Evolutionary conservation across 768 basidiomycete genomes (phyloP), one percentile per base, ranked within the genome.

Genomic region (Boletus vinaceobasis): DNA sequence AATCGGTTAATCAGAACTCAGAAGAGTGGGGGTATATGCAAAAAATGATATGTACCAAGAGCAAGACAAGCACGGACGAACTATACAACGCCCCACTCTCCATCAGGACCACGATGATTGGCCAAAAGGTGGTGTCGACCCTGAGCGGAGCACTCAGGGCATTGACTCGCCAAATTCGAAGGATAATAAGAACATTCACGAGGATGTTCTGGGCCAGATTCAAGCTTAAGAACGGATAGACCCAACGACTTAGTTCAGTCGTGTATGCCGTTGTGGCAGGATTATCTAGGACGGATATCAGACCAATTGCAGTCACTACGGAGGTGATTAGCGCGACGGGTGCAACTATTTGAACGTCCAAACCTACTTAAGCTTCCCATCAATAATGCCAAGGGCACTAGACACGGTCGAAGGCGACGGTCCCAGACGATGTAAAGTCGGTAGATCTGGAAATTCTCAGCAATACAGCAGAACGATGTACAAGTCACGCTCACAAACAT

Each of bases 81-180:
- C 55, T 56, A n/a, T 56, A 56, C 27, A 56, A 23, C 5, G 55
- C 50, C 19, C 55, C 55, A 36, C 55, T 56, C 26, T 56, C 55
- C 55, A 56, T 29, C 5, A 56, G 33, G 21, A 52, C 50, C n/a
- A 52, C 1, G 19, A 52, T 47, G 39, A 47, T 19, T 4, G 55
- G 44, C 50, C 50, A 46, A 47, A 56, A 32, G 15, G 4, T 29
- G 10, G 36, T 17, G 15, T 36, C 33, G 5, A 26, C 5, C 10
- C 15, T 8, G 26, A n/a, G 2, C 7, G 32, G 19, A 47, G 38
- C 14, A 37, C 32, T 43, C 19, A 0, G 44, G 32, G 19, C 8
- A 5, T 52, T 52, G 15, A 56, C 2, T 56, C 50, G 43, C 55
- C 55, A 56, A 13, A 56, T 53, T 19, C 50, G 55, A 42, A 31